These are phyloP conservation scores for Taphrina flavorubra DNA, from an alignment of 1,139 yeast species.

Conservation along the genomic window DNA sequence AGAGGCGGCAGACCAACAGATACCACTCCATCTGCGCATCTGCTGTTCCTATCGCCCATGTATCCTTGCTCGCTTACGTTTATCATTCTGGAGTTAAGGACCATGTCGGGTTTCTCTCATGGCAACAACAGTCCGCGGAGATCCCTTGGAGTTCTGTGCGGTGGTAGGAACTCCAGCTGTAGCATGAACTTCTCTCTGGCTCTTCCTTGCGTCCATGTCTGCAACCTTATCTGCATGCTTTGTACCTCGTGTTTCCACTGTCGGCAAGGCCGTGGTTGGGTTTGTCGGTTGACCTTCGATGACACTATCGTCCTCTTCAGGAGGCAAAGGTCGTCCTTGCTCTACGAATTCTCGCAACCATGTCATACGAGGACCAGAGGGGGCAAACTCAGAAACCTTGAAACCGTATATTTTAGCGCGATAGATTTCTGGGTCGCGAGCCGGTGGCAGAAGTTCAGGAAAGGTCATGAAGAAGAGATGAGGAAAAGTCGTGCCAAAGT, in stretches of 20 bases:
- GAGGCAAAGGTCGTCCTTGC: background rate
- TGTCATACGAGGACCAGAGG: slow-evolving; percentile 89
- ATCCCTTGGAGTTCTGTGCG: background rate
- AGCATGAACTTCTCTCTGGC: background rate
- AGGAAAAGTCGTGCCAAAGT: slow-evolving; percentile 94
- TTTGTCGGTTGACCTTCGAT: background rate
- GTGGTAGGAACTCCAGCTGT: background rate
- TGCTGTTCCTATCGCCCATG: background rate
- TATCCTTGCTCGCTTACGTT: too few relatives aligned
- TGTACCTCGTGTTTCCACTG: background rate
- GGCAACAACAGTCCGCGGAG: background rate
- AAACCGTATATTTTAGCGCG: slow-evolving; percentile 74
- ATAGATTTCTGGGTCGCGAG: slow-evolving; percentile 27
- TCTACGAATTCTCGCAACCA: slow-evolving; percentile 67
- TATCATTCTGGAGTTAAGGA: background rate
- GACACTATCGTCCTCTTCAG: background rate
- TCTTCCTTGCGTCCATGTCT: background rate
- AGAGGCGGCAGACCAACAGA: background rate
- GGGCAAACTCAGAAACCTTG: slow-evolving; percentile 72
- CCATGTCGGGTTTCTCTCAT: background rate
- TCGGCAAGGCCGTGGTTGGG: background rate
- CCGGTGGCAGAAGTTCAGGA: slow-evolving; percentile 63
- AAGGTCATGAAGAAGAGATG: slow-evolving; percentile 88
- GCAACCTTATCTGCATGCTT: background rate
- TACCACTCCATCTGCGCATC: background rate